A percentile compares a stretch with the other conserved stretches of the same genome.
Conservation (phyloP, 768 basidiomycete species). For the Boletus rubroflammeus region DNA sequence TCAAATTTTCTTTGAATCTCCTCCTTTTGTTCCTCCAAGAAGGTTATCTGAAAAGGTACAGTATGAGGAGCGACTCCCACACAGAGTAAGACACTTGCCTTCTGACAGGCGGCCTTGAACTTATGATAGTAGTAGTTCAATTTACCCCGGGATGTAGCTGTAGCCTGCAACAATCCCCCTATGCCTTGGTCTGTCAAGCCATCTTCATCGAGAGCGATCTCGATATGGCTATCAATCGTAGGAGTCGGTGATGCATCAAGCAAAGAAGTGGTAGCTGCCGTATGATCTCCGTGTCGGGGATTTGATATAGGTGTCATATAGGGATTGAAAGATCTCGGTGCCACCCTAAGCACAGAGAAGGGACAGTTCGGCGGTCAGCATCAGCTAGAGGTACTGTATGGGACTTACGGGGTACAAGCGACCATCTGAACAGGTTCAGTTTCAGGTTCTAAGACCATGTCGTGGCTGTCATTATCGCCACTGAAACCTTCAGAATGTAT, state of each 20-base stretch:
- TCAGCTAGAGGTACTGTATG: not conserved
- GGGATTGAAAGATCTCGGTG: constrained; percentile 17
- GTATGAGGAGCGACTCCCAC: not conserved
- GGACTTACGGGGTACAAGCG: constrained; percentile 21
- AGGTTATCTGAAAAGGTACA: constrained; percentile 6
- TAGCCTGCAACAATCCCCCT: constrained; percentile 13
- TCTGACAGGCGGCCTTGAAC: constrained; percentile 10
- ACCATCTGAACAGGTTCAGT: not conserved
- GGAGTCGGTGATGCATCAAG: constrained; percentile 6
- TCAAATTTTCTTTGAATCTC: constrained; percentile 15
- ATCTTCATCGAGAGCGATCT: not conserved
- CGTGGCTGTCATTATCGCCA: not conserved
- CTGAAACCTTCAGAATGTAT: not conserved
- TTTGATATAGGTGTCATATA: constrained; percentile 29
- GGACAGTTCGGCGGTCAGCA: not conserved
- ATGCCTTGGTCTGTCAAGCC: not conserved
- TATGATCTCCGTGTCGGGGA: constrained; percentile 8
- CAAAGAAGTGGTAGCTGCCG: not conserved
- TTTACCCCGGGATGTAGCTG: constrained; percentile 15
- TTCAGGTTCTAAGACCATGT: not conserved
- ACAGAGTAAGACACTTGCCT: constrained; percentile 1
- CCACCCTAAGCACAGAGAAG: constrained; percentile 6
- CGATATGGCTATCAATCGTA: not conserved
- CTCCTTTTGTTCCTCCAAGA: constrained; percentile 15
- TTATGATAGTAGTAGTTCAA: constrained; percentile 8